phyloP scores from a whole-genome alignment of 768 basidiomycete species.

The Gloeostereum incarnatum region DNA sequence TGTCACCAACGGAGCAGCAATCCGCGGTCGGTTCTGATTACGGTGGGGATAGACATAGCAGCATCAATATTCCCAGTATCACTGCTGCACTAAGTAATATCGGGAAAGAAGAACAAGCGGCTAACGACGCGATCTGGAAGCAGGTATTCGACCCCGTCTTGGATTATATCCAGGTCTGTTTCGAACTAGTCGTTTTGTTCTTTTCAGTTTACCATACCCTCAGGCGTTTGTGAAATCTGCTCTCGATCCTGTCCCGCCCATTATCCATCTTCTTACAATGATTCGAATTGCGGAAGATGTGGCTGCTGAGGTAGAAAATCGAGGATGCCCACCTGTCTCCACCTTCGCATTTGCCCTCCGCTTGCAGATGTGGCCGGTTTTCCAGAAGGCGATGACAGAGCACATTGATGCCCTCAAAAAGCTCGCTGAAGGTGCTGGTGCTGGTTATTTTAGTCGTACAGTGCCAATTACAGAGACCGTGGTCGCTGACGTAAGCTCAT shows the following conservation, averaged over 20 bases:
- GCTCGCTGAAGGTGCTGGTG: constrained; percentile 62
- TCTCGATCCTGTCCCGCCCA: constrained; percentile 67
- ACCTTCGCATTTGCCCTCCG: constrained; percentile 73
- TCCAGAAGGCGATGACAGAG: constrained; percentile 81
- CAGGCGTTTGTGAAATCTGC: constrained; percentile 63
- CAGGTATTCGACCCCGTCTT: constrained; percentile 87
- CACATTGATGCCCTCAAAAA: constrained; percentile 78
- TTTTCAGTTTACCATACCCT: neutral
- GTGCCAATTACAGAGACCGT: constrained; percentile 57
- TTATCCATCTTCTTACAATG: constrained; percentile 78
- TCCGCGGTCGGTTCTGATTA: constrained; percentile 45
- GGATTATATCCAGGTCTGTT: constrained; percentile 68
- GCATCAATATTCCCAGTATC: constrained; percentile 22
- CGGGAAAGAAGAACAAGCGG: constrained; percentile 52
- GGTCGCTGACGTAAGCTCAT: constrained; percentile 42
- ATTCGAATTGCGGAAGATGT: constrained; percentile 85
- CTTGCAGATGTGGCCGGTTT: constrained; percentile 87
- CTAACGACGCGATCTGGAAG: constrained; percentile 72
- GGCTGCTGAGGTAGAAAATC: constrained; percentile 63
- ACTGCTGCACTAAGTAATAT: constrained; percentile 21
- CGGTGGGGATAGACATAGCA: constrained; percentile 25
- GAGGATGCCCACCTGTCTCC: constrained; percentile 74
- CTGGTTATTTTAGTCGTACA: constrained; percentile 55
- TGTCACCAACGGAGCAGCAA: constrained; percentile 32
- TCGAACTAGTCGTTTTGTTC: neutral